Conservation (phyloP, 2,329 filamentous ascomycete genomes). For the Nigrospora oryzae region DNA sequence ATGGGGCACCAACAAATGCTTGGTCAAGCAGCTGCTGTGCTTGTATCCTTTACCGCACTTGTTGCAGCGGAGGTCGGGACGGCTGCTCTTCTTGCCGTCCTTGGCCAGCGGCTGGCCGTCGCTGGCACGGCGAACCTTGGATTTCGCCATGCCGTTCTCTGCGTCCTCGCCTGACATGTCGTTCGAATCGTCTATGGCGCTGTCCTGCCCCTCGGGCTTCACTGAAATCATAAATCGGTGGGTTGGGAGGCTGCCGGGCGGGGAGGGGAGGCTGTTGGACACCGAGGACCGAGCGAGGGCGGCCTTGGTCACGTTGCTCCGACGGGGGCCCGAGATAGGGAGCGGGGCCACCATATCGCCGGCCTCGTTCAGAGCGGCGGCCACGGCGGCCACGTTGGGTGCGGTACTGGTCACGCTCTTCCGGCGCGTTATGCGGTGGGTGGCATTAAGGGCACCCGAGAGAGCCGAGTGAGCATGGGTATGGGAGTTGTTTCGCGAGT, state of each 20-base stretch:
- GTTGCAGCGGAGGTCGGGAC: slow-evolving; percentile 86
- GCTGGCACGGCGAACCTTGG: slow-evolving; percentile 58
- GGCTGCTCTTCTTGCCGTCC: slow-evolving; percentile 70
- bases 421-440: slow-evolving; percentile 80
- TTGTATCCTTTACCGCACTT: slow-evolving; percentile 99
- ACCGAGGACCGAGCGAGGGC: slow-evolving; percentile 39
- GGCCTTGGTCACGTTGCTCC: slow-evolving; percentile 62
- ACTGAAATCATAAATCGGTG: slow-evolving; percentile 42
- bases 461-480: slow-evolving; percentile 80
- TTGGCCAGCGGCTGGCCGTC: slow-evolving; percentile 79
- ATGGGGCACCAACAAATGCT: slow-evolving; percentile 94
- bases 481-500: slow-evolving; percentile 68
- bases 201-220: slow-evolving; percentile 43
- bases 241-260: slow-evolving; percentile 60
- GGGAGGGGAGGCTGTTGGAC: slow-evolving; percentile 51
- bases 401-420: slow-evolving; percentile 82
- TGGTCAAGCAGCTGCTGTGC: slow-evolving; percentile 99
- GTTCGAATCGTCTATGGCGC: slow-evolving; percentile 59
- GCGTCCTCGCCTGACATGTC: slow-evolving; percentile 49
- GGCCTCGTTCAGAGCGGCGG: slow-evolving; percentile 61
- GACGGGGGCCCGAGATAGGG: slow-evolving; percentile 51
- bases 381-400: slow-evolving; percentile 66
- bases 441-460: slow-evolving; percentile 66
- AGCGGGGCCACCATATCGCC: slow-evolving; percentile 48
- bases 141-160: slow-evolving; percentile 36